Evolutionary conservation across 495 filamentous ascomycete genomes (phyloP).

Genomic region (Gamarada debralockiae): DNA sequence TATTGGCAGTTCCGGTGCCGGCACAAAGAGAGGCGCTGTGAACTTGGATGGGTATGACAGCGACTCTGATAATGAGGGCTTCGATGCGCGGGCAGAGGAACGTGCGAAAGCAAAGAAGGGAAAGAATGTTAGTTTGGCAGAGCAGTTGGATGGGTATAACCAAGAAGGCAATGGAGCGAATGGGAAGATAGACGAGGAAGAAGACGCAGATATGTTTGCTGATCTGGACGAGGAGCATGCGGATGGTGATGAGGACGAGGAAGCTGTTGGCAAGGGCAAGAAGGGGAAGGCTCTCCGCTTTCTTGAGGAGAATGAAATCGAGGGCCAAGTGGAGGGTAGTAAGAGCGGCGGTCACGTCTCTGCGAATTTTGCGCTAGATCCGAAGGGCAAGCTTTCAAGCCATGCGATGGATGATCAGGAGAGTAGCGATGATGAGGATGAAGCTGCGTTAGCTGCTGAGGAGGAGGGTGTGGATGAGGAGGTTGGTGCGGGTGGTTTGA

Average conservation of each 20-base stretch:
- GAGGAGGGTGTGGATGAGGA: slow-evolving; percentile 74
- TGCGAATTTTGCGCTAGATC: slow-evolving; percentile 47
- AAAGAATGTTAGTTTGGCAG: slow-evolving; percentile 35
- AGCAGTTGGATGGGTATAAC: slow-evolving; percentile 41
- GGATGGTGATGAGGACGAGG: slow-evolving; percentile 48
- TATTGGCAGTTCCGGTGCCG: slow-evolving; percentile 74
- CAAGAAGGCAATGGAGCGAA: slow-evolving; percentile 27
- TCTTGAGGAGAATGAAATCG: slow-evolving; percentile 69
- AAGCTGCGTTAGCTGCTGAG: slow-evolving; percentile 58
- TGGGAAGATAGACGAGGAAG: slow-evolving; percentile 42
- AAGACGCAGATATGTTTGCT: slow-evolving; percentile 92
- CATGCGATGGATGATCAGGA: slow-evolving; percentile 41
- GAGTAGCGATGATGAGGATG: slow-evolving; percentile 72
- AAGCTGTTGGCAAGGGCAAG: slow-evolving; percentile 45
- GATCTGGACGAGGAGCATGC: slow-evolving; percentile 59
- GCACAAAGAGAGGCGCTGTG: slow-evolving; percentile 83
- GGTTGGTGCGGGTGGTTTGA: slow-evolving; percentile 82
- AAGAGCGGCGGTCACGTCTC: slow-evolving; percentile 68
- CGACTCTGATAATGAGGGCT: slow-evolving; percentile 90
- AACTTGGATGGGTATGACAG: slow-evolving; percentile 97
- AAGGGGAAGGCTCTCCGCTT: slow-evolving; percentile 80
- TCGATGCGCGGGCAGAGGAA: slow-evolving; percentile 63
- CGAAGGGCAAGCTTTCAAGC: slow-evolving; percentile 36
- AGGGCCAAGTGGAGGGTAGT: slow-evolving; percentile 74
- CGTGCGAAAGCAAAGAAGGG: slow-evolving; percentile 49